Conservation (phyloP, 768 basidiomycete species). For the Neoboletus subvelutipes region DNA sequence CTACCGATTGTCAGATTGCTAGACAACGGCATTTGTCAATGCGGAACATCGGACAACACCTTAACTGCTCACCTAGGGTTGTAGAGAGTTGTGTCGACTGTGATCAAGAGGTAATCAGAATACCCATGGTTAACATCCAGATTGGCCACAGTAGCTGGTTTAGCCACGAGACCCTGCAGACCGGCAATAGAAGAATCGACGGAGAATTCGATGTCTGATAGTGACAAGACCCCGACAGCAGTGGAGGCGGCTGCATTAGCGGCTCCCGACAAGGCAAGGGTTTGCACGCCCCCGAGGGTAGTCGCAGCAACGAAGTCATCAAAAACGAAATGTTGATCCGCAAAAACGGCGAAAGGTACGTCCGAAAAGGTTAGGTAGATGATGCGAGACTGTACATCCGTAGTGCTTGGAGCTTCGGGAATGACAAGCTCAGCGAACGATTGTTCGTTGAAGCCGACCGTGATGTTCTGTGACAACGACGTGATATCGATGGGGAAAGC, state of each 20-base stretch:
- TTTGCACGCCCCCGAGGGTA: conserved; percentile 46
- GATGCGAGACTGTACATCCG: conserved; percentile 60
- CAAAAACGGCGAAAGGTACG: conserved; percentile 58
- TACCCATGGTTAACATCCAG: conserved; percentile 71
- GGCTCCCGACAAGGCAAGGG: conserved; percentile 51
- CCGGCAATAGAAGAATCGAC: conserved; percentile 60
- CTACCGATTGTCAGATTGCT: conserved; percentile 41
- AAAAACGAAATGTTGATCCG: conserved; percentile 50
- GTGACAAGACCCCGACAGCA: conserved; percentile 60
- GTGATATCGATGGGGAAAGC: conserved; percentile 68
- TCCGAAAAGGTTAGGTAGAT: conserved; percentile 59
- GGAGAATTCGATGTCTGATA: conserved; percentile 57
- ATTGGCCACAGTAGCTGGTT: conserved; percentile 53
- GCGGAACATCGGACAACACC: neutral
- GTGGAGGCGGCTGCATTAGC: conserved; percentile 60
- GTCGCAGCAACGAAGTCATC: conserved; percentile 62
- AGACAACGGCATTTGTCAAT: conserved; percentile 1
- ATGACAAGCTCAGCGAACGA: conserved; percentile 61
- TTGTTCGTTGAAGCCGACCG: conserved; percentile 48
- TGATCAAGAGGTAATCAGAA: conserved; percentile 66
- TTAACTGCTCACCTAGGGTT: conserved; percentile 55
- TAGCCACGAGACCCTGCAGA: conserved; percentile 60
- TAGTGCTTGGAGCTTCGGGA: conserved; percentile 54
- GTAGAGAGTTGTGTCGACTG: conserved; percentile 55
- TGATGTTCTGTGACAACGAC: conserved; percentile 58